Evolutionary conservation across 345 rosid species (phyloP).

Genomic region (Populus tremula): DNA sequence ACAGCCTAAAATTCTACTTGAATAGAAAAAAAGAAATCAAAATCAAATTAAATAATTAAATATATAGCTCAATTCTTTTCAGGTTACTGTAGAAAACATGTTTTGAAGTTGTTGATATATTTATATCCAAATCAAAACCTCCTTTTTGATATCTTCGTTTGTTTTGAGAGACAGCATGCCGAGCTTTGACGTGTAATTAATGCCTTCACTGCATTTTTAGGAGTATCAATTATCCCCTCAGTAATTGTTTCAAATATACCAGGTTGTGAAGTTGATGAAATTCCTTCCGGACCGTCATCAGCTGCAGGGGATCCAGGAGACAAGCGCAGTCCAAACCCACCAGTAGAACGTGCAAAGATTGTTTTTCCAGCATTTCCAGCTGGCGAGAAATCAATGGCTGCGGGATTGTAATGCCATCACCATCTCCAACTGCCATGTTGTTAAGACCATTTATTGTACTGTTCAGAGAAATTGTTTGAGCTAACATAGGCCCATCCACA

Average conservation of each 20-base stretch:
- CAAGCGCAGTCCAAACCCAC: constrained; percentile 59
- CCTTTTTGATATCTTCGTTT: constrained; percentile 87
- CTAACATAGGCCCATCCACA: constrained; percentile 38
- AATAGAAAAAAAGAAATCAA: too few species aligned
- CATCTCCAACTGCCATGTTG: constrained; percentile 69
- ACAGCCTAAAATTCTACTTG: too few species aligned
- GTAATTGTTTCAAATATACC: constrained; percentile 70
- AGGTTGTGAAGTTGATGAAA: constrained; percentile 43
- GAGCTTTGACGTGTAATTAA: constrained; percentile 72
- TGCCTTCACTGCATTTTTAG: constrained; percentile 84
- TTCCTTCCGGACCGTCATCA: constrained; percentile 47
- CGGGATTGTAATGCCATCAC: constrained; percentile 51
- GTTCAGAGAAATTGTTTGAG: constrained; percentile 51
- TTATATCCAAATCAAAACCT: constrained; percentile 83
- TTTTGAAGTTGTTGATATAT: constrained; percentile 43
- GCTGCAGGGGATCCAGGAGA: constrained; percentile 65
- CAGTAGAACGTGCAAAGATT: constrained; percentile 65
- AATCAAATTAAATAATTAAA: too few species aligned
- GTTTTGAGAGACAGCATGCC: constrained; percentile 85
- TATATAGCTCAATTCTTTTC: too few species aligned
- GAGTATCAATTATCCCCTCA: constrained; percentile 69
- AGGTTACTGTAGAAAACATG: constrained; percentile 26
- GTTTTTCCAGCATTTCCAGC: constrained; percentile 54
- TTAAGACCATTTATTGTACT: constrained; percentile 52
- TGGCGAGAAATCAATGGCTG: constrained; percentile 55